Base-by-base conservation (phyloP, 345 rosid genomes). In the Lepidium aucheri region DNA sequence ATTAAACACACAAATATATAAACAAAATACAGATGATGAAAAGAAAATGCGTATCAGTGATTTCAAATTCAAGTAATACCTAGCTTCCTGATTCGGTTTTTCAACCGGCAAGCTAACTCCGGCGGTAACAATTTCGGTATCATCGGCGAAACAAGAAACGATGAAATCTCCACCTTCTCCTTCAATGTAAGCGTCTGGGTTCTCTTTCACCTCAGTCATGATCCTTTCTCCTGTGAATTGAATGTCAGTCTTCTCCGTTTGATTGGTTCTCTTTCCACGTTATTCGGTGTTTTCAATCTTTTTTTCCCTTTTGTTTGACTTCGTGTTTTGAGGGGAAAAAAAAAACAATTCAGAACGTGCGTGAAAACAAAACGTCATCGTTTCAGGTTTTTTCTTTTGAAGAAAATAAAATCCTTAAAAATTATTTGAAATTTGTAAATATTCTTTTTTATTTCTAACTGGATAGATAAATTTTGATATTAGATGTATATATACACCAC, bases 51-150 rank as follows among this genome's bases (percentile, higher is more conserved):
- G 63, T 36, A 61, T 40, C 40, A 53, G 6, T 20, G 40, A 59
- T 33, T 42, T 9, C 12, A 34, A 50, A 40, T 36, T 35, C 7
- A 52, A 14, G 1, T 12, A 61, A 38, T 54, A 63, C 76, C 70
- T 64, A 65, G 35, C 82, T 60, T 70, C 77, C 3, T 45, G 72
- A 53, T 41, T 33, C n/a, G 17, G 41, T 41, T 77, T 18, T 52
- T 74, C 73, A 49, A 28, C 41, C 18, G 63, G n/a, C 42, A 38
- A 38, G 42, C 6, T n/a, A 59, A 26, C 63, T 55, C 77, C 50
- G 22, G 65, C 8, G 13, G 18, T 60, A 28, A 28, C 32, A 56
- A 78, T 77, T 81, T 79, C 85, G 47, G 44, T 28, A 28, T 6
- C 32, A 28, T 28, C 32, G 32, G 32, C 41, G 41, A 36, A 38